Evolutionary conservation across 768 basidiomycete genomes (phyloP), one percentile per base, ranked within the genome.

Genomic region (Boletus reticuloceps): DNA sequence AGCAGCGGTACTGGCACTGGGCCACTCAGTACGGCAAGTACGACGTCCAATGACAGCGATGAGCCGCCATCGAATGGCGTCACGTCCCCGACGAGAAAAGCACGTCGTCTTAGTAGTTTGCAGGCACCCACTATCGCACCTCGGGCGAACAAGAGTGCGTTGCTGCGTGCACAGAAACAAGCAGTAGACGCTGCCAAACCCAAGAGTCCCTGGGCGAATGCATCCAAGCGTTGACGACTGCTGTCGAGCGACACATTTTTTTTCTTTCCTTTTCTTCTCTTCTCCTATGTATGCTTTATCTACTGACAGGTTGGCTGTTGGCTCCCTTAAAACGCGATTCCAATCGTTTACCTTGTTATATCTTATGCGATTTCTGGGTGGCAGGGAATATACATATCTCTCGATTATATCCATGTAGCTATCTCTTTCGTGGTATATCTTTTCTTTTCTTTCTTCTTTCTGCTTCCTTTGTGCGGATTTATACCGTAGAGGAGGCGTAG

Each of bases 101-200:
- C 29, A 3, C 79, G 81, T 5, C 83, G 85, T 19, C 82, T 79
- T 4, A 82, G 81, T 64, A 86, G 85, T 62, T 65, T 82, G 42
- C 74, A 73, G 48, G 75, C 78, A 2, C 89, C 91, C 2, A 75
- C 78, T 5, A 88, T 91, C 55, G 69, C 70, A 10, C 91, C 91
- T 9, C 77, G 88, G 51, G 81, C 76, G 57, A 94, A 94, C 70
- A 84, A 79, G 68, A 91, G 86, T 61, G 89, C 91, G 3, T 72
- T 82, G 7, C 68, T 93, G 51, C 78, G 90, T 22, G 82, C 77
- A 12, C 86, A 85, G 57, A 91, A 91, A 75, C 77, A 82, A 72
- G 86, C 61, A 4, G 48, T 42, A 17, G 70, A 70, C 0, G 64
- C 69, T 27, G 60, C 69, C 19, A 72, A 69, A 34, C 69, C 69